A percentile compares a stretch with the other conserved stretches of the same genome.
These are phyloP conservation scores for Pseudogymnoascus sp. DNA, from an alignment of 2,329 filamentous ascomycete genomes.

Conservation along the genomic window DNA sequence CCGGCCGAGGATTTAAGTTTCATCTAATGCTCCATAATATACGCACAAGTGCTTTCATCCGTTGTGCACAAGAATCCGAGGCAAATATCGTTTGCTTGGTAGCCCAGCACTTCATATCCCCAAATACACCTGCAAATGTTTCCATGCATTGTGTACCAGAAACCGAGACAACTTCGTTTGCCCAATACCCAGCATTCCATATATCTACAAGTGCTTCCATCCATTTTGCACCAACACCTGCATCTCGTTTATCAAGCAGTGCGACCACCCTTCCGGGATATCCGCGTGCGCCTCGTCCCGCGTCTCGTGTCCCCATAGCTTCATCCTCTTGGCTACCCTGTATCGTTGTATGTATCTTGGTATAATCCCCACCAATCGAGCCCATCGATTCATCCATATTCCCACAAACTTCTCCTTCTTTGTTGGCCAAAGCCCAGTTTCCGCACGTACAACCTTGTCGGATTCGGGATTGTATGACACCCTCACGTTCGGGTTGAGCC, in stretches of 20 bases:
- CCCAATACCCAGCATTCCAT: not conserved
- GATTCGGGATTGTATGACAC: slow-evolving; percentile 53
- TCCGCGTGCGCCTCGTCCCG: slow-evolving; percentile 26
- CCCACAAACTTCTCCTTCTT: slow-evolving; percentile 40
- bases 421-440: slow-evolving; percentile 19
- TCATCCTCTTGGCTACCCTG: slow-evolving; percentile 18
- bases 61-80: not conserved
- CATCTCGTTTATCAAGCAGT: slow-evolving; percentile 54
- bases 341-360: slow-evolving; percentile 23
- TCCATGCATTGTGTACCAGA: not conserved
- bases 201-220: slow-evolving; percentile 39
- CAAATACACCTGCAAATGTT: slow-evolving; percentile 29
- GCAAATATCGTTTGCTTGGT: not conserved
- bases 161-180: not conserved
- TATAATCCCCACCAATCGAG: slow-evolving; percentile 35
- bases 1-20: not conserved
- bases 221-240: slow-evolving; percentile 49
- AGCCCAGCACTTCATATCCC: not conserved
- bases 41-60: slow-evolving; percentile 29
- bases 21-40: not conserved
- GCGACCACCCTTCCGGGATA: slow-evolving; percentile 37
- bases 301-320: slow-evolving; percentile 26
- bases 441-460: slow-evolving; percentile 41
- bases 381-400: slow-evolving; percentile 49
- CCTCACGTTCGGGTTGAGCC: slow-evolving; percentile 59